Conservation (phyloP, 2,329 filamentous ascomycete genomes). For the Fonsecaea monophora region DNA sequence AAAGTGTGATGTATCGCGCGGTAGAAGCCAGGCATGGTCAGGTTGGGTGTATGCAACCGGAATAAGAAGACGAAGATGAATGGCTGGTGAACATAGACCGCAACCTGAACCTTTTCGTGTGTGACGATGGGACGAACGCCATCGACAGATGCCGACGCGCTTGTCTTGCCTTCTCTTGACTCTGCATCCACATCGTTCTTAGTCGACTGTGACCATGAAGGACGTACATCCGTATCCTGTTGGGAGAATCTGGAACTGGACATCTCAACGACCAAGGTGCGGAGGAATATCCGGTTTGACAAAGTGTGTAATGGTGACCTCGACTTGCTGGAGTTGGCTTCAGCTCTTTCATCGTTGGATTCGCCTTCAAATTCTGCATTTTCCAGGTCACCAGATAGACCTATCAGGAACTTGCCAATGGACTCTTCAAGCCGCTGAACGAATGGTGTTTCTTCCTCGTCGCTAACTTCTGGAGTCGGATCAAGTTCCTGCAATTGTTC, state of each 20-base stretch:
- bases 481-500: slow-evolving; percentile 35
- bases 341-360: slow-evolving; percentile 40
- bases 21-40: slow-evolving; percentile 54
- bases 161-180: slow-evolving; percentile 30
- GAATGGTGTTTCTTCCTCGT: slow-evolving; percentile 36
- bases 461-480: slow-evolving; percentile 38
- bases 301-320: slow-evolving; percentile 15
- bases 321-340: neutral
- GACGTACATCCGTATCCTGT: neutral
- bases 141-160: slow-evolving; percentile 36
- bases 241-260: slow-evolving; percentile 27
- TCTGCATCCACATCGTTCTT: neutral
- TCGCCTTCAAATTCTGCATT: slow-evolving; percentile 47
- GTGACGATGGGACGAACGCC: slow-evolving; percentile 30
- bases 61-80: slow-evolving; percentile 61
- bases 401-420: slow-evolving; percentile 51
- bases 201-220: neutral
- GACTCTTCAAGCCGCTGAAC: slow-evolving; percentile 40
- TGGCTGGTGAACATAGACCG: slow-evolving; percentile 51
- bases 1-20: slow-evolving; percentile 57
- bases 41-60: slow-evolving; percentile 50
- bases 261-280: slow-evolving; percentile 48
- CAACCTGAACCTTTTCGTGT: slow-evolving; percentile 38
- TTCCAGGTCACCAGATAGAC: slow-evolving; percentile 52
- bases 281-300: slow-evolving; percentile 44